phyloP scores from a whole-genome alignment of 495 filamentous ascomycete species.

The Neurospora sp. region DNA sequence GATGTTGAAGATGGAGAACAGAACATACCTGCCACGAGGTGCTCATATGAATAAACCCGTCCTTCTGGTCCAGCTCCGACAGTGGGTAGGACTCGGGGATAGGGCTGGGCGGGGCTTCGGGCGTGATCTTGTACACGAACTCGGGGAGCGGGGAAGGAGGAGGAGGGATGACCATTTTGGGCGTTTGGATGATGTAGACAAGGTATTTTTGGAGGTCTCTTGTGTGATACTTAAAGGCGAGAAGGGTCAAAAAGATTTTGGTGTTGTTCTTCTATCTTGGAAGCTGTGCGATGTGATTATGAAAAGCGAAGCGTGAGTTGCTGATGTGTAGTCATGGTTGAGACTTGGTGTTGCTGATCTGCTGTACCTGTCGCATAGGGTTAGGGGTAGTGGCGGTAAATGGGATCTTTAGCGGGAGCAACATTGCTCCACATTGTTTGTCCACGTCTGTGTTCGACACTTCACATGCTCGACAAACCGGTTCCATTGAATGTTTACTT shows the following conservation, averaged over 20 bases:
- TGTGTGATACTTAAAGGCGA: too few species aligned
- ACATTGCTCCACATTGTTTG: neutral
- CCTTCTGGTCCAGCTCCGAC: slow-evolving; percentile 39
- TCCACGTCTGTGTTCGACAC: neutral
- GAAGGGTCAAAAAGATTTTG: too few species aligned
- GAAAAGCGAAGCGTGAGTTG: neutral
- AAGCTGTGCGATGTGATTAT: neutral
- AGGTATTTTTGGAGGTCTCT: too few species aligned
- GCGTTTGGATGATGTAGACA: neutral
- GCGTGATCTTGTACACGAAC: slow-evolving; percentile 43
- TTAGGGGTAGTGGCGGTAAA: neutral
- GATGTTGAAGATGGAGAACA: neutral
- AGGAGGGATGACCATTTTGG: slow-evolving; percentile 4
- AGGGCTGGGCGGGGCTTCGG: slow-evolving; percentile 33
- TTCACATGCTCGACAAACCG: neutral
- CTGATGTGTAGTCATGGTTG: neutral
- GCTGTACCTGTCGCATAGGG: neutral
- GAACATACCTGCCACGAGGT: slow-evolving; percentile 33
- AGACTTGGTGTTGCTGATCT: neutral
- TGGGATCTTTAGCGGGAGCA: neutral
- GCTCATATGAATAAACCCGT: slow-evolving; percentile 45
- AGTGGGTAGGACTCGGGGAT: slow-evolving; percentile 37
- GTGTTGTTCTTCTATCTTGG: too few species aligned
- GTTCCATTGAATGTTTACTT: neutral
- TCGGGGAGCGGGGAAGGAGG: slow-evolving; percentile 27